Conservation (phyloP, 1,284 basidiomycete species). For the Sanguinoderma infundibulare region DNA sequence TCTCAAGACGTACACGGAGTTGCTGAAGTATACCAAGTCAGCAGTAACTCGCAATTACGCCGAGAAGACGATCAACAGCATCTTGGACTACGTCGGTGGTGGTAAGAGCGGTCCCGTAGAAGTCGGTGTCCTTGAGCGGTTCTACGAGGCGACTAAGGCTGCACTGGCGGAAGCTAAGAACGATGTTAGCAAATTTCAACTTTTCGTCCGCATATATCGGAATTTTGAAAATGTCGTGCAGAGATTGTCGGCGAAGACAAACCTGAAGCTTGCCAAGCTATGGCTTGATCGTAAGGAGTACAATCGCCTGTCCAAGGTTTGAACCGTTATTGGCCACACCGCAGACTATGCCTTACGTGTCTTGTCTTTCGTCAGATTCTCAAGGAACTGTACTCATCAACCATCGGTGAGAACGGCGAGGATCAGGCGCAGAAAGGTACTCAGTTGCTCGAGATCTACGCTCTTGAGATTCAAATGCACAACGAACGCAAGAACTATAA, state of each 20-base stretch:
- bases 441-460: slow-evolving; percentile 96
- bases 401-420: slow-evolving; percentile 68
- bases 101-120: slow-evolving; percentile 85
- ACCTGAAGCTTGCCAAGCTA: slow-evolving; percentile 95
- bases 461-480: slow-evolving; percentile 99
- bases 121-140: slow-evolving; percentile 89
- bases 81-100: slow-evolving; percentile 97
- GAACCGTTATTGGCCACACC: background rate
- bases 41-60: slow-evolving; percentile 91
- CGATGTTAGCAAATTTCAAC: slow-evolving; percentile 63
- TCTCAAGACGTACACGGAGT: slow-evolving; percentile 81
- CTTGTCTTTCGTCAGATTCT: slow-evolving; percentile 59
- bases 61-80: slow-evolving; percentile 98
- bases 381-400: slow-evolving; percentile 73
- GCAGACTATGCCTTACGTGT: background rate
- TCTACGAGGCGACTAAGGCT: slow-evolving; percentile 93
- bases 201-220: background rate
- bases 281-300: slow-evolving; percentile 98
- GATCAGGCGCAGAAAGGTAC: slow-evolving; percentile 91
- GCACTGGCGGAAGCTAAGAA: slow-evolving; percentile 94
- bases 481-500: slow-evolving; percentile 95
- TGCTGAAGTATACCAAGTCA: slow-evolving; percentile 92
- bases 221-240: slow-evolving; percentile 38
- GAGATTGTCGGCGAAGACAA: slow-evolving; percentile 94
- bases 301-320: slow-evolving; percentile 73